A percentile compares a stretch with the other conserved stretches of the same genome.
Conservation (phyloP, 768 basidiomycete species). For the Tubosaeta sp. region DNA sequence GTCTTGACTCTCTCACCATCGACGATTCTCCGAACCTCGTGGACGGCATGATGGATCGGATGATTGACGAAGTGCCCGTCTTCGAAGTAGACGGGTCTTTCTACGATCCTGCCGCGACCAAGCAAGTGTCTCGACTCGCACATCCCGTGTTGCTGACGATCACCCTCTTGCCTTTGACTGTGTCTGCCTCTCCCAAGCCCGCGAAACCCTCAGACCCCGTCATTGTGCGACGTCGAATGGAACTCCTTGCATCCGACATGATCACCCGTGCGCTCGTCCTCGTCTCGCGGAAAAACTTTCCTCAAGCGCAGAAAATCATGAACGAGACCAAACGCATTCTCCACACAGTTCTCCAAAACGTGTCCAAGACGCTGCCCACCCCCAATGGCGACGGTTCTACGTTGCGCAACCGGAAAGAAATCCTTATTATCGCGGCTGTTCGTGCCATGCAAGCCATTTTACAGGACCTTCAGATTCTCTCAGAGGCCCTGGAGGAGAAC, state of each 20-base stretch:
- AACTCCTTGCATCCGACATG: constrained; percentile 95
- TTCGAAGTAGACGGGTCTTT: constrained; percentile 95
- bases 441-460: constrained; percentile 81
- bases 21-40: constrained; percentile 69
- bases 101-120: constrained; percentile 83
- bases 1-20: constrained; percentile 68
- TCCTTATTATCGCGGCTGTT: constrained; percentile 66
- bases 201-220: constrained; percentile 69
- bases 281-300: constrained; percentile 85
- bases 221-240: constrained; percentile 93
- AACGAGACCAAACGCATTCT: constrained; percentile 89
- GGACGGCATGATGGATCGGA: constrained; percentile 91
- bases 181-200: constrained; percentile 29
- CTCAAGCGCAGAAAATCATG: constrained; percentile 87
- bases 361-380: constrained; percentile 67
- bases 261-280: constrained; percentile 91
- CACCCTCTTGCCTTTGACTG: constrained; percentile 66
- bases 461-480: constrained; percentile 80
- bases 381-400: constrained; percentile 45
- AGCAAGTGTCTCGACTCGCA: constrained; percentile 82
- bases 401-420: constrained; percentile 71
- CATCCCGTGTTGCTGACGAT: constrained; percentile 94
- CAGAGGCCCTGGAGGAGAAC: constrained; percentile 88
- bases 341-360: constrained; percentile 83
- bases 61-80: constrained; percentile 97